These are phyloP conservation scores for Malassezia equina DNA, from an alignment of 1,284 basidiomycete species.

Conservation along the genomic window DNA sequence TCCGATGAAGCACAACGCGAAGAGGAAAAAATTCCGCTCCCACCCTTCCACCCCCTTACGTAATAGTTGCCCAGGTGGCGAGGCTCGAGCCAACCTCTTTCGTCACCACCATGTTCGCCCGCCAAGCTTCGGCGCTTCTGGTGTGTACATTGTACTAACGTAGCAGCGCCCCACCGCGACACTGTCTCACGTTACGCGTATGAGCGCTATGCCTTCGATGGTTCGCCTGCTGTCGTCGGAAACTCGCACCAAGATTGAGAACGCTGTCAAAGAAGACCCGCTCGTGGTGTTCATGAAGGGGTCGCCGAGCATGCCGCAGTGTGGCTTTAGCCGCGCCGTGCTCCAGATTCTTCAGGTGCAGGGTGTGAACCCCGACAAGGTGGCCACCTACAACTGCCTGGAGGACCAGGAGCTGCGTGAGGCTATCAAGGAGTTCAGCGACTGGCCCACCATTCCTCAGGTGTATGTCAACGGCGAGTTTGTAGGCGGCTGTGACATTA, in stretches of 20 bases:
- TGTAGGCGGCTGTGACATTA: slow-evolving; percentile 89
- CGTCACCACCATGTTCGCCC: slow-evolving; percentile 10
- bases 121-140: slow-evolving; percentile 9
- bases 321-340: slow-evolving; percentile 85
- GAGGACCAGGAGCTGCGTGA: slow-evolving; percentile 71
- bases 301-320: slow-evolving; percentile 61
- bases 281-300: slow-evolving; percentile 93
- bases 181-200: slow-evolving; percentile 2
- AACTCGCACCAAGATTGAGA: slow-evolving; percentile 52
- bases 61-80: background rate
- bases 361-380: slow-evolving; percentile 56
- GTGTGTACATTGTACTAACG: background rate
- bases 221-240: slow-evolving; percentile 50
- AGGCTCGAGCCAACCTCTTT: background rate
- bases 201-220: background rate
- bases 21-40: background rate
- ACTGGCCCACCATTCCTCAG: slow-evolving; percentile 94
- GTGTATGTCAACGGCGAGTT: slow-evolving; percentile 91
- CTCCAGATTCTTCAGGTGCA: slow-evolving; percentile 83
- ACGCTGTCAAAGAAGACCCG: slow-evolving; percentile 58
- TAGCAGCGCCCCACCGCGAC: slow-evolving; percentile 4
- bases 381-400: slow-evolving; percentile 69
- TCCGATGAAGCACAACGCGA: background rate
- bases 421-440: slow-evolving; percentile 90
- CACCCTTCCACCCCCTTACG: background rate